phyloP scores from a whole-genome alignment of 257 asterid genomes.

The Penstemon barbatus region DNA sequence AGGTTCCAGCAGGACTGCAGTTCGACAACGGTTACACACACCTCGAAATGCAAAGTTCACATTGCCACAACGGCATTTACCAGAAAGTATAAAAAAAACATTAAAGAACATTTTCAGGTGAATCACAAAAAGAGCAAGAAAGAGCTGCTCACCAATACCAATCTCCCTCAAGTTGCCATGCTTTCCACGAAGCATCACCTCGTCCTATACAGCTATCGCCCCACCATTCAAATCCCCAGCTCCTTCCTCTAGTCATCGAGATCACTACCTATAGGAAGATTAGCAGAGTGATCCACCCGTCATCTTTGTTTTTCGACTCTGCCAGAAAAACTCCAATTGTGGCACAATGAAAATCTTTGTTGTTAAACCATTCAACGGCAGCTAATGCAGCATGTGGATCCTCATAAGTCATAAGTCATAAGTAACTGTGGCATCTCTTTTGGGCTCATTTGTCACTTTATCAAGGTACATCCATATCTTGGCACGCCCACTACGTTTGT shows the following conservation, averaged over 20 bases:
- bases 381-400: slow-evolving; percentile 99
- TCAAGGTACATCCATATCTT: slow-evolving; percentile 93
- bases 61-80: slow-evolving; percentile 82
- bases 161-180: slow-evolving; percentile 99
- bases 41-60: slow-evolving; percentile 99
- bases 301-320: slow-evolving; percentile 85
- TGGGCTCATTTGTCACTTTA: slow-evolving; percentile 88
- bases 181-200: slow-evolving; percentile 72
- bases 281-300: slow-evolving; percentile 40
- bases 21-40: slow-evolving; percentile 96
- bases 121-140: slow-evolving; percentile 51
- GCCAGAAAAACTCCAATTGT: slow-evolving; percentile 83
- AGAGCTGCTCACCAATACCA: slow-evolving; percentile 99
- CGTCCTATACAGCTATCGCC: slow-evolving; percentile 90
- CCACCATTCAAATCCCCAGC: slow-evolving; percentile 55
- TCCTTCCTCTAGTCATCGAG: slow-evolving; percentile 59
- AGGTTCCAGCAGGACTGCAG: slow-evolving; percentile 90
- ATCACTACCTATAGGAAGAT: slow-evolving; percentile 39
- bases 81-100: slow-evolving; percentile 35
- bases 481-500: slow-evolving; percentile 92
- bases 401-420: slow-evolving; percentile 98
- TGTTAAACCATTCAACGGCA: slow-evolving; percentile 97
- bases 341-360: slow-evolving; percentile 92
- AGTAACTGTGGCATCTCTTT: slow-evolving; percentile 97
- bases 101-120: slow-evolving; percentile 17